Percentiles rank a stretch among this genome's conserved stretches.
Evolutionary conservation across 106 monocot genomes (phyloP).

Genomic region (Acanthochlamys bracteata): DNA sequence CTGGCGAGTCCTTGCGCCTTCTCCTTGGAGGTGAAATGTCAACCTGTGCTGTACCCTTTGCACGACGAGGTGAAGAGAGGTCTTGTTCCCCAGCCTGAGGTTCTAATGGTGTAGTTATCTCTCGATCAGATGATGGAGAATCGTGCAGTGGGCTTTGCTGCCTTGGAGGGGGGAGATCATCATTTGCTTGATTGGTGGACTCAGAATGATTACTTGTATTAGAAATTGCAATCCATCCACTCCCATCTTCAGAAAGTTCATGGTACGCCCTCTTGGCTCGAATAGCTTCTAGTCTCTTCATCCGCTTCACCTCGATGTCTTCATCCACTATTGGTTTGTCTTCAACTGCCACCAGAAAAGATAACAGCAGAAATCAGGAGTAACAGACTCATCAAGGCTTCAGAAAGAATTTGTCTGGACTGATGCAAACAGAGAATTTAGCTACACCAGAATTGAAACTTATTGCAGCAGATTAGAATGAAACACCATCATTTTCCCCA

Average conservation of each 20-base stretch:
- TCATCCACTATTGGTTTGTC: slow-evolving; percentile 66
- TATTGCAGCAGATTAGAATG: too few species aligned
- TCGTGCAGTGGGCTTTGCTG: slow-evolving; percentile 26
- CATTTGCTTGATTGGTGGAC: not conserved
- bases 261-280: slow-evolving; percentile 52
- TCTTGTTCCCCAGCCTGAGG: too few species aligned
- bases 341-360: slow-evolving; percentile 35
- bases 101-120: not conserved
- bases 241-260: slow-evolving; percentile 70
- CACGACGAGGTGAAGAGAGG: too few species aligned
- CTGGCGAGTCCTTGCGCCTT: slow-evolving; percentile 3
- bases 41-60: not conserved
- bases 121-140: slow-evolving; percentile 27
- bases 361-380: not conserved
- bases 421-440: too few species aligned
- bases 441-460: too few species aligned
- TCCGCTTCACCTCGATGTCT: slow-evolving; percentile 84
- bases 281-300: slow-evolving; percentile 66
- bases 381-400: not conserved
- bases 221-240: slow-evolving; percentile 66
- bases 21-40: slow-evolving; percentile 36
- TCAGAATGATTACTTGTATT: slow-evolving; percentile 10
- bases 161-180: slow-evolving; percentile 25
- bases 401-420: not conserved
- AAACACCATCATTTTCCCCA: too few species aligned